Base-by-base conservation (phyloP, 169 alveolate genomes). In the Cryptosporidium parvum region DNA sequence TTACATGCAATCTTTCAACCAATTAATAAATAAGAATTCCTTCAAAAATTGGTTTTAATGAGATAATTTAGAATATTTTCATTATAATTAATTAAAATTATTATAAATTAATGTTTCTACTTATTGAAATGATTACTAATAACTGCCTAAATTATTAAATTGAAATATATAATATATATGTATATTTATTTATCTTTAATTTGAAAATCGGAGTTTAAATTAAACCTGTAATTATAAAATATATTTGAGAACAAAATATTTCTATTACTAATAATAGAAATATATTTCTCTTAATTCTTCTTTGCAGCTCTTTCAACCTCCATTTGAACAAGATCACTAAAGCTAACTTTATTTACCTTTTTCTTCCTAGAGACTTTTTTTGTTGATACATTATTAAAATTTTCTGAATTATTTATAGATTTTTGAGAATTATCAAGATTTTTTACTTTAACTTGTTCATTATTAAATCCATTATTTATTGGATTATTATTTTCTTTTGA, bases 271-370 rank as follows among this genome's bases (percentile, higher is more conserved):
- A 4, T 56, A 56, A n/a, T 56, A 23, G 33, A 31, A 18, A 56
- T 23, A 12, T 42, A 42, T 8, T 21, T 56, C 14, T 26, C 37
- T 10, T 56, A 56, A 26, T 3, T 23, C 37, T 56, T 56, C 21
- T 14, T 9, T 39, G 31, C 16, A 29, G 89, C 14, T 29, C 67
- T 59, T 14, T 58, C 89, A 62, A 80, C 89, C 67, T 80, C 89
- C 73, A 80, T 80, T 21, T 62, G 56, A 61, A 80, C 89, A 8
- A 33, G 23, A 45, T 80, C 89, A 80, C 89, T 80, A 44, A 80
- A 80, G 26, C 89, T 80, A 59, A 80, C 89, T 59, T 65, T 59
- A 80, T 73, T 73, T n/a, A 33, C 53, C 14, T 80, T 80, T 21
- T 42, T 61, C 29, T n/a, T 52, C 35, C 39, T 31, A 68, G 70